Percentiles rank a stretch among this genome's conserved stretches.
Conservation (phyloP, 495 filamentous ascomycete genomes). For the Aspergillus bridgeri region DNA sequence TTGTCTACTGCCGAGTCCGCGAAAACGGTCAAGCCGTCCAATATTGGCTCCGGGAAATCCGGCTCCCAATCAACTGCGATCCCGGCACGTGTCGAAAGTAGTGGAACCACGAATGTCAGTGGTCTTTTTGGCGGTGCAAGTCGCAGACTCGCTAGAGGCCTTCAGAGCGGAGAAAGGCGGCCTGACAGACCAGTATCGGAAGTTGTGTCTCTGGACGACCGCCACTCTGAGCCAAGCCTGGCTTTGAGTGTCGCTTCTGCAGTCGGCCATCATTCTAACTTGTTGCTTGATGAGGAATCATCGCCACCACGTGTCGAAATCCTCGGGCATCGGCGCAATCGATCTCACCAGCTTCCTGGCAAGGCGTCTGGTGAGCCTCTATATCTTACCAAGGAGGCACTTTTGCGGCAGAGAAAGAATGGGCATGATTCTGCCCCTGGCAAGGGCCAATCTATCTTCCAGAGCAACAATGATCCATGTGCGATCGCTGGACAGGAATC, state of each 20-base stretch:
- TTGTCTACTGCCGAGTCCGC: conserved; percentile 61
- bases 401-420: conserved; percentile 33
- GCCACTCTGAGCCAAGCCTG: conserved; percentile 61
- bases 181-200: conserved; percentile 55
- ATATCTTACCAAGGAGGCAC: conserved; percentile 39
- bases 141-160: conserved; percentile 47
- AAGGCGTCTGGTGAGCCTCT: conserved; percentile 45
- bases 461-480: conserved; percentile 26
- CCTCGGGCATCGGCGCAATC: conserved; percentile 33
- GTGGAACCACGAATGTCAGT: conserved; percentile 47
- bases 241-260: conserved; percentile 60
- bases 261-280: conserved; percentile 51
- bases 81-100: conserved; percentile 46
- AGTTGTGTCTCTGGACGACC: conserved; percentile 54
- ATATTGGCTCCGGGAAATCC: conserved; percentile 20
- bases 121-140: conserved; percentile 57
- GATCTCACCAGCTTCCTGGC: conserved; percentile 35
- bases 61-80: conserved; percentile 38
- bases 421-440: conserved; percentile 28
- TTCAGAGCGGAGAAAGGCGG: conserved; percentile 45
- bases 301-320: conserved; percentile 11
- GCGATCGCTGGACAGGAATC: conserved; percentile 32
- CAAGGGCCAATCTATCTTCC: conserved; percentile 18
- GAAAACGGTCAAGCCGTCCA: conserved; percentile 54
- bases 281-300: conserved; percentile 37